Conservation (phyloP, 2,329 filamentous ascomycete genomes). For the Catunica adiposa region DNA sequence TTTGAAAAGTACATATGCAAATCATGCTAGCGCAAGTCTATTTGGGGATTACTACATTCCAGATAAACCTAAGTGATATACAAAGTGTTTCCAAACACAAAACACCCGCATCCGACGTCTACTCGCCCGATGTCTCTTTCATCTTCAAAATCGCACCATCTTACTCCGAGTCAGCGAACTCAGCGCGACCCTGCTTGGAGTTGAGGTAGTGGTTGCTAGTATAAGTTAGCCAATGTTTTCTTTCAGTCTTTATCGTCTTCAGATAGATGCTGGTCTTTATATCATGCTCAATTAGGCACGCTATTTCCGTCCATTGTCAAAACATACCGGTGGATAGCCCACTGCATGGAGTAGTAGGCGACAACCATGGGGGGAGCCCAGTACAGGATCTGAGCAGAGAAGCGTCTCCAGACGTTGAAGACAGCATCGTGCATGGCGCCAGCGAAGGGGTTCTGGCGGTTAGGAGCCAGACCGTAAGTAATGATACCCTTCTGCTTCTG, state of each 20-base stretch:
- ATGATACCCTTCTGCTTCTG: slow-evolving; percentile 47
- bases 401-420: slow-evolving; percentile 90
- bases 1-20: not conserved
- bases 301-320: not conserved
- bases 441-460: slow-evolving; percentile 78
- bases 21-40: slow-evolving; percentile 12
- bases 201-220: slow-evolving; percentile 64
- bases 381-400: slow-evolving; percentile 75
- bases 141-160: not conserved
- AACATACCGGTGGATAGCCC: slow-evolving; percentile 75
- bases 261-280: too few relatives aligned
- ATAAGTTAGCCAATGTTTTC: not conserved
- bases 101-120: not conserved
- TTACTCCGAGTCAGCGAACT: slow-evolving; percentile 26
- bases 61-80: slow-evolving; percentile 14
- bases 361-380: slow-evolving; percentile 61
- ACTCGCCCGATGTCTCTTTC: not conserved
- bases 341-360: slow-evolving; percentile 72
- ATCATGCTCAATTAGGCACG: not conserved
- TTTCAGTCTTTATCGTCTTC: too few relatives aligned
- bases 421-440: slow-evolving; percentile 63
- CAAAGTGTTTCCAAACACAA: slow-evolving; percentile 12
- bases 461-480: slow-evolving; percentile 62
- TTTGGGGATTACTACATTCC: slow-evolving; percentile 7
- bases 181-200: slow-evolving; percentile 55